phyloP scores from a whole-genome alignment of 2,329 filamentous ascomycete species.

The Alternaria sp. region DNA sequence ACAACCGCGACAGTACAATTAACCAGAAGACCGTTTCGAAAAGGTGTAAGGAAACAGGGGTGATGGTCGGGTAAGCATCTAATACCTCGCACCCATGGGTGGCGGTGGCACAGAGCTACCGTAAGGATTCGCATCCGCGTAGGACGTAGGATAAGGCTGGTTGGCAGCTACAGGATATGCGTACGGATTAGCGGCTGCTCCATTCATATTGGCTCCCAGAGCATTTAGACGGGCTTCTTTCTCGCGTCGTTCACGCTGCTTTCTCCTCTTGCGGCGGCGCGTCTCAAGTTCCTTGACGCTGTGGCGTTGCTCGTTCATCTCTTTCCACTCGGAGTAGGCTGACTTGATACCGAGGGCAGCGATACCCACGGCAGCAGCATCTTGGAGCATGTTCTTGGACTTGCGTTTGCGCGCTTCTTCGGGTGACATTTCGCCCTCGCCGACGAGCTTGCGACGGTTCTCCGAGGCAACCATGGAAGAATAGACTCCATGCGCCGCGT shows the following conservation, averaged over 20 bases:
- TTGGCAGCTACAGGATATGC: conserved; percentile 48
- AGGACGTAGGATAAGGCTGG: conserved; percentile 46
- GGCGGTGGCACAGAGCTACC: conserved; percentile 49
- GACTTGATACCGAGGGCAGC: conserved; percentile 73
- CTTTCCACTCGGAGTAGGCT: conserved; percentile 72
- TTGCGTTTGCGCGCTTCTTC: conserved; percentile 70
- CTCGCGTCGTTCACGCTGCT: conserved; percentile 53
- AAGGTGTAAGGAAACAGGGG: not conserved
- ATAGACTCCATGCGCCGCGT: conserved; percentile 72
- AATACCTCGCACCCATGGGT: conserved; percentile 51
- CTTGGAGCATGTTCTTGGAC: conserved; percentile 69
- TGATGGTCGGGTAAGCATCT: conserved; percentile 15
- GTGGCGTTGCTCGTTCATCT: conserved; percentile 69
- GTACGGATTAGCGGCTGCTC: conserved; percentile 47
- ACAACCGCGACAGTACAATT: not conserved
- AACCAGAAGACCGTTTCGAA: not conserved
- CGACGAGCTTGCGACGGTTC: conserved; percentile 66
- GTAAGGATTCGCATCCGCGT: conserved; percentile 59
- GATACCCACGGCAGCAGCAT: conserved; percentile 71
- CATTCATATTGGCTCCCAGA: conserved; percentile 46
- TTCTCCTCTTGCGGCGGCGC: conserved; percentile 56
- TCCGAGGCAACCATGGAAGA: conserved; percentile 70
- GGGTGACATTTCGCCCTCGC: conserved; percentile 68
- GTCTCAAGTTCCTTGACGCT: conserved; percentile 64
- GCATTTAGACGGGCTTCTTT: conserved; percentile 56